Percentiles rank a stretch among this genome's conserved stretches.
These are phyloP conservation scores for Ilyonectria robusta DNA, from an alignment of 2,329 filamentous ascomycete species.

Conservation along the genomic window DNA sequence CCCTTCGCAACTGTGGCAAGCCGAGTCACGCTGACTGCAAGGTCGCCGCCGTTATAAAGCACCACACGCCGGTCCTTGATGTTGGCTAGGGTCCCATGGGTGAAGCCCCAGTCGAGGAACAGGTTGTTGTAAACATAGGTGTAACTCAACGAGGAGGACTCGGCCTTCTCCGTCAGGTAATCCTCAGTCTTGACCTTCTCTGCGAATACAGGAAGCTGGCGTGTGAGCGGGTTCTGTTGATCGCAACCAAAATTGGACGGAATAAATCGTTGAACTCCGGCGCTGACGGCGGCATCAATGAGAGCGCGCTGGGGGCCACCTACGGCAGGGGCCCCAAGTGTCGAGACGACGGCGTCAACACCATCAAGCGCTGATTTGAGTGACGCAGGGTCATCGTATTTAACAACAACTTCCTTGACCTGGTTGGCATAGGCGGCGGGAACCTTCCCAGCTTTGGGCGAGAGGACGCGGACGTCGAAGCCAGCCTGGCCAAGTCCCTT, in stretches of 20 bases:
- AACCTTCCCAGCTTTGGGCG: constrained; percentile 17
- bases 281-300: constrained; percentile 14
- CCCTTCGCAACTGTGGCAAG: constrained; percentile 12
- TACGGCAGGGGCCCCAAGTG: constrained; percentile 15
- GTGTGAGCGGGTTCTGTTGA: constrained; percentile 16
- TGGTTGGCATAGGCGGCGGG: constrained; percentile 9
- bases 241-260: constrained; percentile 25
- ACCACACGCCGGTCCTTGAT: neutral
- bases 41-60: neutral
- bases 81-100: constrained; percentile 15
- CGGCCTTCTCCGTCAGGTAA: constrained; percentile 9
- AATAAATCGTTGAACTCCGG: constrained; percentile 23
- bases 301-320: constrained; percentile 11
- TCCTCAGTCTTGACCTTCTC: constrained; percentile 9
- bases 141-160: constrained; percentile 11
- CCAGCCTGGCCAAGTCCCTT: constrained; percentile 7
- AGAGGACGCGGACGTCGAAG: constrained; percentile 13
- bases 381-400: constrained; percentile 14
- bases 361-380: constrained; percentile 18
- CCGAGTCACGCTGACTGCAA: constrained; percentile 13
- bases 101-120: constrained; percentile 22
- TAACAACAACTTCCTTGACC: constrained; percentile 21
- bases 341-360: constrained; percentile 19
- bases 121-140: constrained; percentile 20
- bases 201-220: constrained; percentile 13